Conservation (phyloP, 2,329 filamentous ascomycete species). For the Ophioceras dolichostomum region DNA sequence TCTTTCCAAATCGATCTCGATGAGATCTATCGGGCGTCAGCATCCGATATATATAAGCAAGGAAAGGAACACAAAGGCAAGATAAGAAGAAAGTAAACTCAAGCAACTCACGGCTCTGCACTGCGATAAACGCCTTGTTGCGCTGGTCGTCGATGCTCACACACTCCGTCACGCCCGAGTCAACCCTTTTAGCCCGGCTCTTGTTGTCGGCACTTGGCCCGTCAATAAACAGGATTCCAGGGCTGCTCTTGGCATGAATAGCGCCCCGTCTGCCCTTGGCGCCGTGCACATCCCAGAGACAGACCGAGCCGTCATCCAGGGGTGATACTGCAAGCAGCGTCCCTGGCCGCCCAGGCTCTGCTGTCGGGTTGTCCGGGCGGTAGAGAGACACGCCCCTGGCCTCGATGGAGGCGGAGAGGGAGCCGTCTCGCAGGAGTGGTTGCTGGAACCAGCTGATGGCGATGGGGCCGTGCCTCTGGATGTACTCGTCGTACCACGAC, state of each 20-base stretch:
- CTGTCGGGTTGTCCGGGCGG: conserved; percentile 34
- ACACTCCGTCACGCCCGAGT: conserved; percentile 64
- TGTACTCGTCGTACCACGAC: conserved; percentile 82
- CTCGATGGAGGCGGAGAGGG: conserved; percentile 41
- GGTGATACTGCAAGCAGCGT: conserved; percentile 56
- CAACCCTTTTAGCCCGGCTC: conserved; percentile 50
- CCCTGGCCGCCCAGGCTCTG: conserved; percentile 11
- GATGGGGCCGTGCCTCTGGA: conserved; percentile 67
- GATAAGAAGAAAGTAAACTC: background rate
- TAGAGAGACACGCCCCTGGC: conserved; percentile 63
- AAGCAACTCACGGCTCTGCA: conserved; percentile 45
- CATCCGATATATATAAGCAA: no score
- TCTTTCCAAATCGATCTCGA: conserved; percentile 71
- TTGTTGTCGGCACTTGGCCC: conserved; percentile 30
- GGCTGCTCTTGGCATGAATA: conserved; percentile 51
- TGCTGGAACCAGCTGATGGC: conserved; percentile 65
- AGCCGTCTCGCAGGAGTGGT: conserved; percentile 31
- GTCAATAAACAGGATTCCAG: conserved; percentile 54
- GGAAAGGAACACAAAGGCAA: background rate
- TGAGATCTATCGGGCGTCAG: conserved; percentile 34
- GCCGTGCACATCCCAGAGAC: conserved; percentile 66
- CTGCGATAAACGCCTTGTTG: conserved; percentile 65
- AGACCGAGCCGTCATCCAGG: conserved; percentile 78
- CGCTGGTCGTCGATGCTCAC: conserved; percentile 63
- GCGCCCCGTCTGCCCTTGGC: conserved; percentile 42